Percentiles rank a stretch among this genome's conserved stretches.
Conservation (phyloP, 129 eudicot genomes). For the Chrysanthemum makinoi region DNA sequence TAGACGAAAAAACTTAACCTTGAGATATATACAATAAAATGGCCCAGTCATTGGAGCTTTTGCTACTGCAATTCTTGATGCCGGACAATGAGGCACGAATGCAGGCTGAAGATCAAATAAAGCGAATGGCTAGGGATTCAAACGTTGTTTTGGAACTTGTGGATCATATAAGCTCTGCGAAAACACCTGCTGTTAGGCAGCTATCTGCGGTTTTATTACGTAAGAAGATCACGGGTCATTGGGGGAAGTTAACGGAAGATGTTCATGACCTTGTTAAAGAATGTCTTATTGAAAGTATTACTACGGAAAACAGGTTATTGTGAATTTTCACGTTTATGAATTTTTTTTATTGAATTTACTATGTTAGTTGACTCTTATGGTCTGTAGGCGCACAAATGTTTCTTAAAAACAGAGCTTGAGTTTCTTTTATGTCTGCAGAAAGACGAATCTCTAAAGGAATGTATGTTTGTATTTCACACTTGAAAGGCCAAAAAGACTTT, state of each 20-base stretch:
- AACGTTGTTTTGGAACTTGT: slow-evolving; percentile 74
- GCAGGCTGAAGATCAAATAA: slow-evolving; percentile 95
- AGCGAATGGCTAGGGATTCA: slow-evolving; percentile 82
- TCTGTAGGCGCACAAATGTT: too few species aligned
- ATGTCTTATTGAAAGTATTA: slow-evolving; percentile 81
- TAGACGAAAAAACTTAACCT: neutral
- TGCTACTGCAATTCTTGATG: slow-evolving; percentile 86
- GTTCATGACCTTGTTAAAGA: slow-evolving; percentile 70
- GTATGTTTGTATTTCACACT: too few species aligned
- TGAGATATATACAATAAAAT: slow-evolving; percentile 23
- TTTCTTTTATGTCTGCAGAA: too few species aligned
- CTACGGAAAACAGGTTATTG: slow-evolving; percentile 69
- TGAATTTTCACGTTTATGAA: neutral
- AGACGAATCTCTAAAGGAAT: too few species aligned
- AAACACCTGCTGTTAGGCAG: slow-evolving; percentile 85
- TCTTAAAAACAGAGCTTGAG: too few species aligned
- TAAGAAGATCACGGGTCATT: slow-evolving; percentile 94
- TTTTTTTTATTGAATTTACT: neutral
- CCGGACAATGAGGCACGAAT: slow-evolving; percentile 93
- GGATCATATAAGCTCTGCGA: slow-evolving; percentile 89
- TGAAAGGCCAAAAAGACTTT: too few species aligned
- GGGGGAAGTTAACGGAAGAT: slow-evolving; percentile 71
- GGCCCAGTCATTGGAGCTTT: slow-evolving; percentile 90
- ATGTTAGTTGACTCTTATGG: neutral
- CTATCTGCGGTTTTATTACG: slow-evolving; percentile 90